Conservation (phyloP, 2,329 filamentous ascomycete genomes). For the Pseudonectria buxi region DNA sequence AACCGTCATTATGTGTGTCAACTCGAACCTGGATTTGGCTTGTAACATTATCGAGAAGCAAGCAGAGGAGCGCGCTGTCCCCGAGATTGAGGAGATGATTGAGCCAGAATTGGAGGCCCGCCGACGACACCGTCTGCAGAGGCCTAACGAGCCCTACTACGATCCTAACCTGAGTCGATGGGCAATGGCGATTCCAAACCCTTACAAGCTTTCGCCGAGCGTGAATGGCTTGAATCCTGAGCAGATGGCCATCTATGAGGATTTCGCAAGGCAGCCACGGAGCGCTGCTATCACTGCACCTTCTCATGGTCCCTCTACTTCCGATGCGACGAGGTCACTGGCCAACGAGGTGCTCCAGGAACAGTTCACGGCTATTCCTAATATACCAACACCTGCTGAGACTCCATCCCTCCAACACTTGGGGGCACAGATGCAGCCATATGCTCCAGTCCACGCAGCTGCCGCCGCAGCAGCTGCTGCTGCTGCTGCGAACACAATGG, state of each 20-base stretch:
- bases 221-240: slow-evolving; percentile 72
- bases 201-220: slow-evolving; percentile 75
- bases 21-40: slow-evolving; percentile 90
- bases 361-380: slow-evolving; percentile 50
- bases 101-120: slow-evolving; percentile 72
- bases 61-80: slow-evolving; percentile 84
- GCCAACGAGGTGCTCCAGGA: slow-evolving; percentile 60
- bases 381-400: slow-evolving; percentile 52
- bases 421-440: slow-evolving; percentile 47
- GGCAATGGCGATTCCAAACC: slow-evolving; percentile 89
- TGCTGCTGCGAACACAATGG: slow-evolving; percentile 18
- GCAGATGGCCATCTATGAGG: slow-evolving; percentile 93
- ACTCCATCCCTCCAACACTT: slow-evolving; percentile 50
- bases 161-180: slow-evolving; percentile 78
- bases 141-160: slow-evolving; percentile 78
- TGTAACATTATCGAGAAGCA: slow-evolving; percentile 93
- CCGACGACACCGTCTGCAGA: slow-evolving; percentile 64
- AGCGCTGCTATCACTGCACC: slow-evolving; percentile 48
- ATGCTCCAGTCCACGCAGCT: slow-evolving; percentile 45
- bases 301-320: slow-evolving; percentile 50
- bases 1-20: slow-evolving; percentile 96
- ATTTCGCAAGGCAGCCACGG: slow-evolving; percentile 83
- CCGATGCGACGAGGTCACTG: slow-evolving; percentile 54
- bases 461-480: slow-evolving; percentile 7
- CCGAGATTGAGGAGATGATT: slow-evolving; percentile 92